Conservation (phyloP, 805 yeast genomes). For the Tetrapisispora namnaoensis region DNA sequence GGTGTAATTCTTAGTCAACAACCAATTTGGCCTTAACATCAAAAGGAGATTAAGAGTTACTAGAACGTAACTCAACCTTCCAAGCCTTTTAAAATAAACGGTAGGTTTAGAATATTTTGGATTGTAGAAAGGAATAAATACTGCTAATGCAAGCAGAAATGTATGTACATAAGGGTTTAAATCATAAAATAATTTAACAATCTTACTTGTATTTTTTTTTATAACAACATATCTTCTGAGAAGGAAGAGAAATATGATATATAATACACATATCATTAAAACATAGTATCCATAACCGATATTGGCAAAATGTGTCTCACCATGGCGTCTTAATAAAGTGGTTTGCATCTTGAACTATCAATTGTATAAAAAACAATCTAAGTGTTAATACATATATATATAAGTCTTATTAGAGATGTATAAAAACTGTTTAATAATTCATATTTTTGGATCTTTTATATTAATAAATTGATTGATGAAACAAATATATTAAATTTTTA, state of each 20-base stretch:
- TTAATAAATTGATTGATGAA: too few species aligned
- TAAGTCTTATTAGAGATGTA: too few species aligned
- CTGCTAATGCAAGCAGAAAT: slow-evolving; percentile 25
- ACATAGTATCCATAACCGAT: slow-evolving; percentile 51
- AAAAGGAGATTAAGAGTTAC: slow-evolving; percentile 49
- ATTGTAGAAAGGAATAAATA: slow-evolving; percentile 27
- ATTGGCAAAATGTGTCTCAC: slow-evolving; percentile 44
- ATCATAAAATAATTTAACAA: slow-evolving; percentile 29
- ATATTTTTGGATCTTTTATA: too few species aligned
- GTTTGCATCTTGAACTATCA: background rate
- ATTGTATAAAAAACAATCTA: too few species aligned
- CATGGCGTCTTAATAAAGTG: slow-evolving; percentile 35
- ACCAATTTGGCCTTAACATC: slow-evolving; percentile 46
- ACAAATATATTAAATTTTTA: slow-evolving; percentile 12
- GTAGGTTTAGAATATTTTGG: slow-evolving; percentile 16
- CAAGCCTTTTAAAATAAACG: slow-evolving; percentile 43
- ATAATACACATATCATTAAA: slow-evolving; percentile 34
- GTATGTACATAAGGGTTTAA: slow-evolving; percentile 31
- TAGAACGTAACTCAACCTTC: slow-evolving; percentile 50
- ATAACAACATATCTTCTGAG: slow-evolving; percentile 28
- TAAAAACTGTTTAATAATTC: too few species aligned
- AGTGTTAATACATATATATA: too few species aligned
- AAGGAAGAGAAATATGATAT: slow-evolving; percentile 30
- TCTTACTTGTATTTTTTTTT: slow-evolving; percentile 32
- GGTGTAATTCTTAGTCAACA: slow-evolving; percentile 32